Percentiles rank a stretch among this genome's conserved stretches.
phyloP scores from a whole-genome alignment of 208 protist genomes.

The Leishmania tropica region DNA sequence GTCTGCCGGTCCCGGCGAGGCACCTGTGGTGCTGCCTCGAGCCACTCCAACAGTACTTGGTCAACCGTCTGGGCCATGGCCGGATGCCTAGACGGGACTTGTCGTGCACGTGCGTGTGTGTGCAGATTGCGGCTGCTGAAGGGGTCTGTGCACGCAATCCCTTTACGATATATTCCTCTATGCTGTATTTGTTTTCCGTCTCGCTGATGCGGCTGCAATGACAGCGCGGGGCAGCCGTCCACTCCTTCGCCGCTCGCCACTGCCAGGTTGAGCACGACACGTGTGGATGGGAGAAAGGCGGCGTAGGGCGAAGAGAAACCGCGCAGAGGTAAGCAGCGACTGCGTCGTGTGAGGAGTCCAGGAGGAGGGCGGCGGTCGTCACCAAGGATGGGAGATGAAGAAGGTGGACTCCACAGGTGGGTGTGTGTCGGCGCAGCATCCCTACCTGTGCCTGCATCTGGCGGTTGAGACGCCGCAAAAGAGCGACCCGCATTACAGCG shows the following conservation, averaged over 20 bases:
- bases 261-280: neutral
- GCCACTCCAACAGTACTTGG: conserved; percentile 26
- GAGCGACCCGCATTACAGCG: no score
- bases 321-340: neutral
- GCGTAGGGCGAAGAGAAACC: neutral
- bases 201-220: neutral
- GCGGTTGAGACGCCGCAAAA: neutral
- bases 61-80: conserved; percentile 22
- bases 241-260: neutral
- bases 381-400: neutral
- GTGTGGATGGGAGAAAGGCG: neutral
- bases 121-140: neutral
- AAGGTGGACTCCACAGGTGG: neutral
- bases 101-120: neutral
- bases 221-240: neutral
- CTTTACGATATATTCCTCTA: neutral
- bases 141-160: neutral
- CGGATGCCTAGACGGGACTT: neutral
- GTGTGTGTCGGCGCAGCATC: neutral
- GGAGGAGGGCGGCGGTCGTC: neutral
- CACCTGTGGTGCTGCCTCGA: conserved; percentile 18
- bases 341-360: neutral
- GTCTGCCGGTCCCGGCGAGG: conserved; percentile 30
- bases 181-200: neutral
- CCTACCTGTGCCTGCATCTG: neutral